phyloP scores from a whole-genome alignment of 192 early-diverging fungal species.

The Phycomyces blakesleeanus region DNA sequence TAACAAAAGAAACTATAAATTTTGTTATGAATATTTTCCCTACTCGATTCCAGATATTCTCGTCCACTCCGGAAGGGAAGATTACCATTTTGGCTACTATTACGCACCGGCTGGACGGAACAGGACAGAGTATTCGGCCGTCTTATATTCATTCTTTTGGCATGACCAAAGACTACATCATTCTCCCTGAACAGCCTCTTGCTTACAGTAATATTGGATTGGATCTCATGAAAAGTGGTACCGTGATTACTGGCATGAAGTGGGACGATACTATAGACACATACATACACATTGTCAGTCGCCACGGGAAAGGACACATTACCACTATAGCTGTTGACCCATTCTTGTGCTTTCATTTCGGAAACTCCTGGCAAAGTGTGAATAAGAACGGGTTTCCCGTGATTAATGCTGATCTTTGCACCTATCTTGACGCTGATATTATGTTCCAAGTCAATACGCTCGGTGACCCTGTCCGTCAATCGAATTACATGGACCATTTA shows the following conservation, averaged over 20 bases:
- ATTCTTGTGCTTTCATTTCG: conserved; percentile 9
- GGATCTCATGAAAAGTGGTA: not conserved
- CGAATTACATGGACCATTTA: not conserved
- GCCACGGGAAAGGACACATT: not conserved
- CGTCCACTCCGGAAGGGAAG: conserved; percentile 6
- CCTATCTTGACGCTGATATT: conserved; percentile 1
- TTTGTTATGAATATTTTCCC: conserved; percentile 13
- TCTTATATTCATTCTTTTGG: conserved; percentile 56
- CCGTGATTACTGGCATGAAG: not conserved
- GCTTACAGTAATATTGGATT: conserved; percentile 21
- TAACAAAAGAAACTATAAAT: conserved; percentile 22
- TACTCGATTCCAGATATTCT: conserved; percentile 6
- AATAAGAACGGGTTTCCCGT: not conserved
- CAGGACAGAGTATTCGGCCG: conserved; percentile 3
- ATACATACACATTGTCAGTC: conserved; percentile 8
- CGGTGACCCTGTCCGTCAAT: not conserved
- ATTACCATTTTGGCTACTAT: conserved; percentile 14
- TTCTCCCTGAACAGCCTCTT: conserved; percentile 49
- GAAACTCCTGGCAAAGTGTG: conserved; percentile 1
- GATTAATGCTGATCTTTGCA: not conserved
- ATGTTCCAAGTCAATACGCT: conserved; percentile 3
- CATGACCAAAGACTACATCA: conserved; percentile 52
- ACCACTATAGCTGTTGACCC: not conserved
- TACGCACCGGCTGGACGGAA: conserved; percentile 8
- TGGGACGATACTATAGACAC: not conserved